Evolutionary conservation across 345 rosid species (phyloP), one percentile per base, ranked within the genome.

Genomic region (Raphanus sativus): DNA sequence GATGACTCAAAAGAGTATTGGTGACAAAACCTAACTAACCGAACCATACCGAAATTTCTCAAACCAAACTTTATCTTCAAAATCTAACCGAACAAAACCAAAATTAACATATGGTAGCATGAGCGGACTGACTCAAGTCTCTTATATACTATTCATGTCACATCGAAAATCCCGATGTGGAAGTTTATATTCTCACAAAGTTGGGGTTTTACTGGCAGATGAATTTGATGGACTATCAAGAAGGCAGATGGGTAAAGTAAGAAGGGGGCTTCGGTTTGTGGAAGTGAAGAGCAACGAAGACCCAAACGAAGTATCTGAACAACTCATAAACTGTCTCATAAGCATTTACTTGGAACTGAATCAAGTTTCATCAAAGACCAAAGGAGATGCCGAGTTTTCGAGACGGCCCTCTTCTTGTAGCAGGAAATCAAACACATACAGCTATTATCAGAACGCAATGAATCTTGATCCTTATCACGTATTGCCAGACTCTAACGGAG

Each of bases 221-320:
- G 89, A 86, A 77, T 12, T 45, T 58, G 69, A 50, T 42, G 89
- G 83, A 75, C 71, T 80, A 67, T 74, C 89, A 12, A 88, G 82
- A 71, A 82, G 74, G 66, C 83, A 80, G 4, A 40, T 81, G 72
- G 84, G 84, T 38, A 87, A 77, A 78, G 68, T 83, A 66, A 81
- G 67, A 74, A 86, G 82, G 8, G 84, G 82, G 5, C 64, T 63
- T 58, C 24, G 62, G 6, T n/a, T 80, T 58, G 82, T 76, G 10
- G 79, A 70, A 68, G 92, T 73, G n/a, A 73, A 76, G 12, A 55
- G 73, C 63, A 65, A 45, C 67, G 90, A 87, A 45, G 86, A 87
- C 36, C 97, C 97, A 6, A 94, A 91, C 59, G 82, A 78, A 70
- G 84, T 94, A 65, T 89, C 97, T 3, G 94, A 91, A 83, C 89